phyloP scores from a whole-genome alignment of 2,329 filamentous ascomycete genomes.

The Penicillium sp. region DNA sequence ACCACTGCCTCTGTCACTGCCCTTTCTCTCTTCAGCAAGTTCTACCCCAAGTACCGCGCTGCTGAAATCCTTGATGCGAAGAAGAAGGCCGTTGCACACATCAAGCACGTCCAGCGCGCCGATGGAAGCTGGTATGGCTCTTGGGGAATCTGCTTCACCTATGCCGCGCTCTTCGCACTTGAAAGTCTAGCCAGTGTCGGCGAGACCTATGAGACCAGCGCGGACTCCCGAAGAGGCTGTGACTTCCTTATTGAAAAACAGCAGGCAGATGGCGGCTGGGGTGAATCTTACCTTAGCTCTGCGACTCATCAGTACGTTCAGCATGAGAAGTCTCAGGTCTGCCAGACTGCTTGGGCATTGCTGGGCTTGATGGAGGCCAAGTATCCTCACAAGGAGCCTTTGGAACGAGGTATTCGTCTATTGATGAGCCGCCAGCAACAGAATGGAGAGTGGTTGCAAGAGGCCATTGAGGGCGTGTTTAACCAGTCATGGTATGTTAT shows the following conservation, averaged over 20 bases:
- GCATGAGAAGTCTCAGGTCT: conserved; percentile 81
- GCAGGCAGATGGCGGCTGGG: conserved; percentile 90
- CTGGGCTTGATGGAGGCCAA: conserved; percentile 80
- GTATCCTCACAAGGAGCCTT: conserved; percentile 72
- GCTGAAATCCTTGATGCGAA: conserved; percentile 76
- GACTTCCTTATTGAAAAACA: conserved; percentile 85
- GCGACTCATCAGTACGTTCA: conserved; percentile 75
- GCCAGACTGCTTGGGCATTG: conserved; percentile 90
- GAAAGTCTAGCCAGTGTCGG: conserved; percentile 81
- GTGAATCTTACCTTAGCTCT: conserved; percentile 87
- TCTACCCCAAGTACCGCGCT: conserved; percentile 78
- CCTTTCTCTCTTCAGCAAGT: conserved; percentile 75
- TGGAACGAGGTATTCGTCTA: conserved; percentile 74
- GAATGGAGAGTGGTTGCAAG: conserved; percentile 94
- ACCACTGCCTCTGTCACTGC: conserved; percentile 93
- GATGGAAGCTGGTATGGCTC: conserved; percentile 98
- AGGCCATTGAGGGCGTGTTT: conserved; percentile 96
- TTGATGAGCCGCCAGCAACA: conserved; percentile 81
- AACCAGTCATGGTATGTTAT: conserved; percentile 84
- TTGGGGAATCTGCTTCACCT: conserved; percentile 98
- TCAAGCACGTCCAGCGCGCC: conserved; percentile 72
- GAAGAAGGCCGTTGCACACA: conserved; percentile 74
- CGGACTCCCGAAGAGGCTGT: conserved; percentile 72
- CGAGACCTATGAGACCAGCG: conserved; percentile 76
- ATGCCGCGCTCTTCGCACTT: conserved; percentile 93